phyloP scores from a whole-genome alignment of 169 alveolate genomes.

The Plasmodium reichenowi region DNA sequence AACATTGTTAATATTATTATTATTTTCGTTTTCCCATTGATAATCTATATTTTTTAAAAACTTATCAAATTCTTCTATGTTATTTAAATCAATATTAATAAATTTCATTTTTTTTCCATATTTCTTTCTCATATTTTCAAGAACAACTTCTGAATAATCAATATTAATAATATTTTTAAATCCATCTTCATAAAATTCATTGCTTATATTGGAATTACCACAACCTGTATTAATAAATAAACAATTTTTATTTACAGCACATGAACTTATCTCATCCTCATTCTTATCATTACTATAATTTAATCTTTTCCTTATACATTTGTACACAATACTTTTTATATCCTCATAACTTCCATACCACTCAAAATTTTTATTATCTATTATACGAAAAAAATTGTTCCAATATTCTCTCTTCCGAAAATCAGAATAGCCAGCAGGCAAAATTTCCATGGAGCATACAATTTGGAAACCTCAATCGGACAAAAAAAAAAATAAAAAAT shows the following conservation, averaged over 20 bases:
- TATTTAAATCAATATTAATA: constrained; percentile 80
- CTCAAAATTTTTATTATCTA: constrained; percentile 82
- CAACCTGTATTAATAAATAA: constrained; percentile 82
- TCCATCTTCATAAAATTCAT: constrained; percentile 80
- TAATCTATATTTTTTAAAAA: constrained; percentile 49
- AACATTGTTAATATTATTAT: too few species aligned
- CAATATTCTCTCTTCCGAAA: constrained; percentile 83
- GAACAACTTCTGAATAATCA: constrained; percentile 81
- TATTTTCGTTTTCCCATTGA: neutral
- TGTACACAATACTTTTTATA: constrained; percentile 54
- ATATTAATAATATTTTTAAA: constrained; percentile 75
- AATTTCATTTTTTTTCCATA: constrained; percentile 57
- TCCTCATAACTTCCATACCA: constrained; percentile 83
- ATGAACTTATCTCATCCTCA: neutral
- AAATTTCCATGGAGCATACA: constrained; percentile 29
- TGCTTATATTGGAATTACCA: constrained; percentile 82
- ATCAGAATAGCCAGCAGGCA: constrained; percentile 79
- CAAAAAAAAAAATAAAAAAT: neutral
- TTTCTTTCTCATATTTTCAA: constrained; percentile 80
- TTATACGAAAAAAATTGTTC: constrained; percentile 80
- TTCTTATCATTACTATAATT: constrained; percentile 31
- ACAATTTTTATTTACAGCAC: constrained; percentile 38
- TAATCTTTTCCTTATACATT: constrained; percentile 31
- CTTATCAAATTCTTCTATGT: constrained; percentile 11
- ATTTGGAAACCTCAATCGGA: too few species aligned